Conservation (phyloP, 2,329 filamentous ascomycete genomes). For the Claviceps sp. region DNA sequence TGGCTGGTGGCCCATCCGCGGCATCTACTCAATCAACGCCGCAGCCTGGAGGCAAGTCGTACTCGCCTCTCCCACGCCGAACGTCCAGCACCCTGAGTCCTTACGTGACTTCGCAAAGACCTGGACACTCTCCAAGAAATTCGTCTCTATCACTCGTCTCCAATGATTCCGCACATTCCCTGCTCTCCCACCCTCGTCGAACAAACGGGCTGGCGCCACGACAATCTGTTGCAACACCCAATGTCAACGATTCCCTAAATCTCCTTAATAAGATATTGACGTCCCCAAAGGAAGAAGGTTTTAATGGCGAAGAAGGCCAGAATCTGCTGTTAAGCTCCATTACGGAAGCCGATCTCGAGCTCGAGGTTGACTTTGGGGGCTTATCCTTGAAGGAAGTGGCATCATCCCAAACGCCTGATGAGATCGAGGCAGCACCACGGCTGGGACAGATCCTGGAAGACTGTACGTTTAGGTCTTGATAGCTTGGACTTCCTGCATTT, state of each 20-base stretch:
- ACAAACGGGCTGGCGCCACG: slow-evolving; percentile 57
- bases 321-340: slow-evolving; percentile 13
- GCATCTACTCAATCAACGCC: slow-evolving; percentile 46
- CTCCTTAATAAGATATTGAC: slow-evolving; percentile 43
- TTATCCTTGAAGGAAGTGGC: slow-evolving; percentile 65
- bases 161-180: slow-evolving; percentile 63
- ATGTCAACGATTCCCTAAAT: slow-evolving; percentile 54
- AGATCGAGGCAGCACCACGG: slow-evolving; percentile 18
- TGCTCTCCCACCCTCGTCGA: slow-evolving; percentile 51
- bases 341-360: slow-evolving; percentile 41
- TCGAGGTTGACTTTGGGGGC: slow-evolving; percentile 65
- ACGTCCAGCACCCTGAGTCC: slow-evolving; percentile 57
- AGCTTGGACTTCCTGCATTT: not conserved
- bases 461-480: slow-evolving; percentile 37
- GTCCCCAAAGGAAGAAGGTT: slow-evolving; percentile 11
- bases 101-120: slow-evolving; percentile 53
- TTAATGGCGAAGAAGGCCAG: slow-evolving; percentile 5
- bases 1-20: slow-evolving; percentile 52
- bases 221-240: slow-evolving; percentile 34
- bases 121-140: slow-evolving; percentile 53
- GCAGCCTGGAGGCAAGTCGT: slow-evolving; percentile 50
- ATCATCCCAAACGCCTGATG: slow-evolving; percentile 17
- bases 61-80: slow-evolving; percentile 56
- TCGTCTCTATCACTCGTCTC: slow-evolving; percentile 70
- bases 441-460: slow-evolving; percentile 54